These are phyloP conservation scores for Sporormia fimetaria DNA, from an alignment of 495 filamentous ascomycete genomes.

Conservation along the genomic window DNA sequence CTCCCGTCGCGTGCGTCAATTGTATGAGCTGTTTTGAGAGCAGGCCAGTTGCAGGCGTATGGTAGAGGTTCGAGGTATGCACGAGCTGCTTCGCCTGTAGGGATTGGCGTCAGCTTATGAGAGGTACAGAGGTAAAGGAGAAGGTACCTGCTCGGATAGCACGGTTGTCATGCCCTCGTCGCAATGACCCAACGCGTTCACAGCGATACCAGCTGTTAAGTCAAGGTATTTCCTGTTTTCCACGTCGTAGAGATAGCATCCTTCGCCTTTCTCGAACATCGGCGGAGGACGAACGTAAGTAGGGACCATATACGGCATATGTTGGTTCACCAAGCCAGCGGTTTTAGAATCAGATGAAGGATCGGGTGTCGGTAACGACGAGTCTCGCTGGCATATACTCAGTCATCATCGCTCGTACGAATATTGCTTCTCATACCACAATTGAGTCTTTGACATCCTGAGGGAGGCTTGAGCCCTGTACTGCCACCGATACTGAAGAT, in stretches of 20 bases:
- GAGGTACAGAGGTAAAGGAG: neutral
- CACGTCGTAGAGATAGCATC: conserved; percentile 79
- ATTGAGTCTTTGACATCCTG: conserved; percentile 29
- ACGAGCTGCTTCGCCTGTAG: conserved; percentile 60
- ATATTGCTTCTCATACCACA: conserved; percentile 18
- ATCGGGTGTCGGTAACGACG: conserved; percentile 60
- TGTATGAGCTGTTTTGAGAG: conserved; percentile 78
- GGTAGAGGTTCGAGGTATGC: conserved; percentile 89
- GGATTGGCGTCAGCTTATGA: conserved; percentile 1
- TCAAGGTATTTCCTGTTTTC: conserved; percentile 85
- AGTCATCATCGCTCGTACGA: neutral
- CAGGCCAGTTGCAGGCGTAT: conserved; percentile 84
- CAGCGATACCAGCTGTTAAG: conserved; percentile 91
- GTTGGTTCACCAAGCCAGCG: conserved; percentile 56
- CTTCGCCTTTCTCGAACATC: conserved; percentile 76
- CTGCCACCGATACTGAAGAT: conserved; percentile 27
- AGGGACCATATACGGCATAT: conserved; percentile 78
- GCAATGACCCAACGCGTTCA: conserved; percentile 83
- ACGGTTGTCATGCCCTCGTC: conserved; percentile 60
- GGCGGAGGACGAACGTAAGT: conserved; percentile 88
- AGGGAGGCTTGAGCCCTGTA: conserved; percentile 30
- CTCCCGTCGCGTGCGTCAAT: conserved; percentile 59
- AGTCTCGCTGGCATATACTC: conserved; percentile 43
- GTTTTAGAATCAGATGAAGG: conserved; percentile 67
- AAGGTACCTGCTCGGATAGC: conserved; percentile 58